Evolutionary conservation across 2,329 filamentous ascomycete genomes (phyloP).

Genomic region (Alternaria metachromatica): DNA sequence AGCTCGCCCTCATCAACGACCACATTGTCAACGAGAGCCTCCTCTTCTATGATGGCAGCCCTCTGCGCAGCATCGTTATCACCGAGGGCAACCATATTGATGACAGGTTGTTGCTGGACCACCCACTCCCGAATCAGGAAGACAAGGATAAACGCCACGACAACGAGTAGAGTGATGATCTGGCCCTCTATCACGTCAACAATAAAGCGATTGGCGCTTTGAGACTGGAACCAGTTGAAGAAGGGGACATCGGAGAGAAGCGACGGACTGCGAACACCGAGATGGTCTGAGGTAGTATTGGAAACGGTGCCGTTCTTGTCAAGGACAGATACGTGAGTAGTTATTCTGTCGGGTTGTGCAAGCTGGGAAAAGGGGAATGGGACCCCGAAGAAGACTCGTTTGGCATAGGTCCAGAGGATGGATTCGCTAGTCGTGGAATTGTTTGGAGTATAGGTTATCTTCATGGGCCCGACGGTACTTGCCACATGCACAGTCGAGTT

Average conservation of each 20-base stretch:
- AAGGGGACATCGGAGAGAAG: constrained; percentile 65
- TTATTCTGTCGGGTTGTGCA: constrained; percentile 24
- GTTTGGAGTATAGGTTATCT: constrained; percentile 51
- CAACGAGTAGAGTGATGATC: constrained; percentile 88
- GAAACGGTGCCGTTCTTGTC: constrained; percentile 28
- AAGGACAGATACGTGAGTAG: constrained; percentile 30
- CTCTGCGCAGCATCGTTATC: constrained; percentile 36
- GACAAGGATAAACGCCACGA: constrained; percentile 93
- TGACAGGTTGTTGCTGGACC: constrained; percentile 93
- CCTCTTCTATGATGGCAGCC: constrained; percentile 36
- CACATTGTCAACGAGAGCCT: constrained; percentile 20
- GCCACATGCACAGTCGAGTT: constrained; percentile 27
- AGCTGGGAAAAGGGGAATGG: constrained; percentile 29
- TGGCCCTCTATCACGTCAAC: constrained; percentile 90
- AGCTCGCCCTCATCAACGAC: constrained; percentile 14
- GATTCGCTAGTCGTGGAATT: constrained; percentile 50
- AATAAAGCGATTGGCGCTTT: constrained; percentile 76
- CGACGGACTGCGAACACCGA: constrained; percentile 40
- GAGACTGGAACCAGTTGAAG: constrained; percentile 60
- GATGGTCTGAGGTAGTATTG: constrained; percentile 37
- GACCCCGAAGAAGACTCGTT: constrained; percentile 49
- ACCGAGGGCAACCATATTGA: constrained; percentile 70
- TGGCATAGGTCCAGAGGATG: constrained; percentile 55
- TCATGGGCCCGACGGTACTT: constrained; percentile 42
- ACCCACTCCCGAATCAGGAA: constrained; percentile 98